Percentiles rank a stretch among this genome's conserved stretches.
phyloP scores from a whole-genome alignment of 306 rosid genomes.

The Albizia julibrissin region DNA sequence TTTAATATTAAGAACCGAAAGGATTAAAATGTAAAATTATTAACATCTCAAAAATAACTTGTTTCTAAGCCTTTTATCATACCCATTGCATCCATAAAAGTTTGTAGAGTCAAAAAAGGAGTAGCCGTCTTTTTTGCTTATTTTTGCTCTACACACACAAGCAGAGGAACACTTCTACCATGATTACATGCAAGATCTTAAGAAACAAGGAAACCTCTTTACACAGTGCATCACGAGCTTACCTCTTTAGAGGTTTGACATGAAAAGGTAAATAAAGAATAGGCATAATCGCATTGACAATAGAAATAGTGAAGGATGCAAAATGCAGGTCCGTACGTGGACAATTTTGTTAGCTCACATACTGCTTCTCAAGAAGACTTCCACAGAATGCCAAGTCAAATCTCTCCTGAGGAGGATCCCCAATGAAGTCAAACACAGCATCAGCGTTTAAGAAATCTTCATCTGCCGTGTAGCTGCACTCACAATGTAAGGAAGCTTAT shows the following conservation, averaged over 20 bases:
- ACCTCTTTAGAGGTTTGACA: slow-evolving; percentile 6
- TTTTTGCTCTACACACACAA: background rate
- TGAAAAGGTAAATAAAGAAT: background rate
- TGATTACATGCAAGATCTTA: background rate
- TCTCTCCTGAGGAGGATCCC: slow-evolving; percentile 92
- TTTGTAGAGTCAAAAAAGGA: background rate
- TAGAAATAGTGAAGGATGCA: slow-evolving; percentile 25
- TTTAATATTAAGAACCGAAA: too few species aligned
- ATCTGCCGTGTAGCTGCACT: slow-evolving; percentile 81
- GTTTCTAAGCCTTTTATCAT: background rate
- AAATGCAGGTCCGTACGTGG: background rate
- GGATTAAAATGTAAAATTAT: background rate
- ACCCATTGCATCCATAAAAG: background rate
- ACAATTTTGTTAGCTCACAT: slow-evolving; percentile 59
- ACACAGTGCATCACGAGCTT: background rate
- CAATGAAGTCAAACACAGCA: slow-evolving; percentile 90
- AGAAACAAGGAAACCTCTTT: background rate
- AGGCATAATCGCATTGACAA: slow-evolving; percentile 21
- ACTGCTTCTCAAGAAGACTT: slow-evolving; percentile 88
- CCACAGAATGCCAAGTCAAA: slow-evolving; percentile 89
- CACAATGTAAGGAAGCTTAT: background rate
- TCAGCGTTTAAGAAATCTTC: slow-evolving; percentile 89
- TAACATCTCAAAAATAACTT: background rate
- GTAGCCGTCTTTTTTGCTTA: background rate
- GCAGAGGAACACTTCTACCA: background rate